phyloP scores from a whole-genome alignment of 805 yeast genomes.

The Kuraishia capsulata region DNA sequence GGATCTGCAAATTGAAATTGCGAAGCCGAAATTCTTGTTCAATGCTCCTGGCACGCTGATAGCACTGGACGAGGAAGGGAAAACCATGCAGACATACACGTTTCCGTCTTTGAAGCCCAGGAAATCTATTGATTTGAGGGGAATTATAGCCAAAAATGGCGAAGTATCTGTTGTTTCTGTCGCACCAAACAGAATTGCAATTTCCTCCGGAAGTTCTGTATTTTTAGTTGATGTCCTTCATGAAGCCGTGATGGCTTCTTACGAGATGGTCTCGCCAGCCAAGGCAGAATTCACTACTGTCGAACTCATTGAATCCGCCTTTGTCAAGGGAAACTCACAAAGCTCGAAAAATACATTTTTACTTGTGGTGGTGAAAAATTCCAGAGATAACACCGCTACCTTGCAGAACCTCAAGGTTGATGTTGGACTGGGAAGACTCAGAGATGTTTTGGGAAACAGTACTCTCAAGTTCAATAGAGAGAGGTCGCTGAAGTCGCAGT shows the following conservation, averaged over 20 bases:
- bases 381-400: slow-evolving; percentile 31
- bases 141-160: neutral
- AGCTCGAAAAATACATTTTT: slow-evolving; percentile 32
- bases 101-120: slow-evolving; percentile 24
- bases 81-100: slow-evolving; percentile 14
- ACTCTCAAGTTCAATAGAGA: slow-evolving; percentile 12
- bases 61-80: slow-evolving; percentile 10
- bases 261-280: neutral
- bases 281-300: slow-evolving; percentile 1
- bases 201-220: neutral
- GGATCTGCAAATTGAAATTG: slow-evolving; percentile 6
- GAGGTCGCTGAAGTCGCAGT: neutral
- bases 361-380: slow-evolving; percentile 29
- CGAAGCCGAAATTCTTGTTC: slow-evolving; percentile 4
- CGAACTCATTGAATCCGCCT: slow-evolving; percentile 17
- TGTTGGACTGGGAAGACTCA: slow-evolving; percentile 58
- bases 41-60: slow-evolving; percentile 9
- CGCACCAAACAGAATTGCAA: neutral
- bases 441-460: slow-evolving; percentile 64
- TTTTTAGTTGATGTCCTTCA: neutral
- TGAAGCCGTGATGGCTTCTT: neutral
- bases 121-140: slow-evolving; percentile 13
- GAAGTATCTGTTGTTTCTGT: neutral
- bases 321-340: slow-evolving; percentile 33
- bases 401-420: slow-evolving; percentile 40